Percentiles rank a stretch among this genome's conserved stretches.
These are phyloP conservation scores for Helenozyma baotianmanensis DNA, from an alignment of 805 yeast species.

Conservation along the genomic window DNA sequence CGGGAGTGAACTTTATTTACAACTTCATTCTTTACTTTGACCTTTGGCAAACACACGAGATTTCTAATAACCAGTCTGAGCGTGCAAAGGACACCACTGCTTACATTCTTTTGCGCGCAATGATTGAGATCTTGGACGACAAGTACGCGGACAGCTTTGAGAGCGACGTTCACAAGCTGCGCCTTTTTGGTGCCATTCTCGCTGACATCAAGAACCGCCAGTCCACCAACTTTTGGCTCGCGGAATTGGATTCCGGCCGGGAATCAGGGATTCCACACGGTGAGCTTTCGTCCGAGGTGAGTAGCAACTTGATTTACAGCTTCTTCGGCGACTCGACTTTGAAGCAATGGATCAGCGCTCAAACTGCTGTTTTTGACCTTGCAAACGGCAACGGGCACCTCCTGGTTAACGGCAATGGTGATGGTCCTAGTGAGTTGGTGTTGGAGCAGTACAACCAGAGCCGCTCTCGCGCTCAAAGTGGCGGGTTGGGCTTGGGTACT, in stretches of 20 bases:
- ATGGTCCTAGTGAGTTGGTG: neutral
- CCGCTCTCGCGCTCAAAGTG: conserved; percentile 1
- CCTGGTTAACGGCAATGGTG: neutral
- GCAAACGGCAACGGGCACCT: conserved; percentile 2
- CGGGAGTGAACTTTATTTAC: conserved; percentile 45
- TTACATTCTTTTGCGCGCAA: conserved; percentile 22
- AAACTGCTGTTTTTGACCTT: conserved; percentile 16
- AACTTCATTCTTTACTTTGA: conserved; percentile 44
- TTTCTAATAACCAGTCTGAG: conserved; percentile 6
- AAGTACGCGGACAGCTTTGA: conserved; percentile 22
- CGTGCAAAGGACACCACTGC: conserved; percentile 30
- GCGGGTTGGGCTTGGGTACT: conserved; percentile 34
- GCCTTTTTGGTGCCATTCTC: conserved; percentile 15
- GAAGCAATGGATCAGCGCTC: conserved; percentile 29
- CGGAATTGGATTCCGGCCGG: conserved; percentile 16
- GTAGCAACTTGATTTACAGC: conserved; percentile 19
- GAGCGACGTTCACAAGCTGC: conserved; percentile 18
- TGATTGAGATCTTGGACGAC: conserved; percentile 24
- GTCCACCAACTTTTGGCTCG: conserved; percentile 24
- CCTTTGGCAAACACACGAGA: conserved; percentile 35
- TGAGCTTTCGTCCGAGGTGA: conserved; percentile 7
- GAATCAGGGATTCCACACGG: conserved; percentile 3
- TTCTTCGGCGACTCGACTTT: conserved; percentile 25
- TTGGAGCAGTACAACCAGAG: conserved; percentile 1
- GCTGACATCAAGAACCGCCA: conserved; percentile 25